A percentile compares a stretch with the other conserved stretches of the same genome.
Evolutionary conservation across 2,329 filamentous ascomycete genomes (phyloP).

Genomic region (Blastomyces gilchristii): DNA sequence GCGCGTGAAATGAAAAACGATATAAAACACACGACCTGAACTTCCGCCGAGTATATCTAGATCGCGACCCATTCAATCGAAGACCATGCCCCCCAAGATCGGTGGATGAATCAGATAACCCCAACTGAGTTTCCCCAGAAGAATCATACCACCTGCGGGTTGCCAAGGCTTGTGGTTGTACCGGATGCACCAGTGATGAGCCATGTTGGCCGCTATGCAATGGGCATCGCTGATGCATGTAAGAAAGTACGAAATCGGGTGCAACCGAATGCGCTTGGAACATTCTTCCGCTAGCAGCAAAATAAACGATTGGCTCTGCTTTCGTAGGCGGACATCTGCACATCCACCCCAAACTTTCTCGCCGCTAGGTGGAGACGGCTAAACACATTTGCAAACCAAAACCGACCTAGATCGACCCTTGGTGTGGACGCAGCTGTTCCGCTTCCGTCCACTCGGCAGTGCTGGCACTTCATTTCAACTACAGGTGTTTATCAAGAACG

Average conservation of each 20-base stretch:
- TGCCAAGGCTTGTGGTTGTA: not conserved
- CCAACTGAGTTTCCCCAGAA: not conserved
- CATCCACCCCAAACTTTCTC: too few species aligned
- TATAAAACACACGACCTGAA: not conserved
- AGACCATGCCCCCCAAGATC: not conserved
- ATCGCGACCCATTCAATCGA: not conserved
- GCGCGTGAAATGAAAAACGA: not conserved
- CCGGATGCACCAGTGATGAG: not conserved
- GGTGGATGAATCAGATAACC: not conserved
- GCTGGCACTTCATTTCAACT: not conserved
- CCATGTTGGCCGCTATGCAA: not conserved
- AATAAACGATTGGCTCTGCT: slow-evolving; percentile 5
- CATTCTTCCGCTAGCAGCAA: not conserved
- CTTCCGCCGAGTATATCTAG: not conserved
- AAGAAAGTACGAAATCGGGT: not conserved
- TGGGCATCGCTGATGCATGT: not conserved
- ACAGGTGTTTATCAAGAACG: not conserved
- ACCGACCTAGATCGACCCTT: not conserved
- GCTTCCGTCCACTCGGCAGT: too few species aligned
- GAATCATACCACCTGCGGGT: not conserved
- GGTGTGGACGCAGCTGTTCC: too few species aligned
- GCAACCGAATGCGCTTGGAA: slow-evolving; percentile 4
- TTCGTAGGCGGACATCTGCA: not conserved
- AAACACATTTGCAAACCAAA: too few species aligned
- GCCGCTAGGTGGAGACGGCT: not conserved